Percentiles rank a stretch among this genome's conserved stretches.
These are phyloP conservation scores for Pneumocystis canis DNA, from an alignment of 1,139 yeast species.

Conservation along the genomic window DNA sequence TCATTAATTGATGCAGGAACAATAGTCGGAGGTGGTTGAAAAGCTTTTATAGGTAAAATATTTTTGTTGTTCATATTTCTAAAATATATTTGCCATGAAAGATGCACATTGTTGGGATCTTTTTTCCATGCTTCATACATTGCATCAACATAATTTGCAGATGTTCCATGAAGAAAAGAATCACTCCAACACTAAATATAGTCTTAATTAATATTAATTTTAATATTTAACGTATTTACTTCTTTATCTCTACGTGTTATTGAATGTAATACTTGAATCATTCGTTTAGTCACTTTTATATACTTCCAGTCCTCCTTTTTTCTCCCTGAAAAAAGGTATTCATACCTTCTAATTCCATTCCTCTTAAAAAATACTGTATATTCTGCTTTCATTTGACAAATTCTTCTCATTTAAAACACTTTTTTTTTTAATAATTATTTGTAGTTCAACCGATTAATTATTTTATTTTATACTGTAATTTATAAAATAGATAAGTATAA, in stretches of 20 bases:
- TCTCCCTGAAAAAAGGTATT: background rate
- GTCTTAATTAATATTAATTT: background rate
- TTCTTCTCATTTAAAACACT: background rate
- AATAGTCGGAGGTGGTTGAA: slow-evolving; percentile 78
- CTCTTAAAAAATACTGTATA: background rate
- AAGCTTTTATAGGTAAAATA: slow-evolving; percentile 63
- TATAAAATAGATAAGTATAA: no score
- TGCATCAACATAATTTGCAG: slow-evolving; percentile 89
- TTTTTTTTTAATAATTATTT: background rate
- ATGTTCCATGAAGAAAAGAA: slow-evolving; percentile 66
- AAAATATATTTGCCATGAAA: slow-evolving; percentile 91
- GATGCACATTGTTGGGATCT: slow-evolving; percentile 84
- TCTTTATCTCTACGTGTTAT: background rate
- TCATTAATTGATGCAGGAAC: slow-evolving; percentile 57
- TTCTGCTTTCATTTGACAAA: background rate
- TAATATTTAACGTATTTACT: background rate
- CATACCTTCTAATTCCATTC: background rate
- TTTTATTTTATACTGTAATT: no score
- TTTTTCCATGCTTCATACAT: slow-evolving; percentile 91
- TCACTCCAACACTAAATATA: slow-evolving; percentile 27
- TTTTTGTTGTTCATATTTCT: slow-evolving; percentile 64
- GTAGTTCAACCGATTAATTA: no score
- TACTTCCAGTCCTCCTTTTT: background rate
- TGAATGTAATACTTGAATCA: background rate
- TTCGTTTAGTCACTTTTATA: background rate